Evolutionary conservation across 352 stramenopile genomes (phyloP), one percentile per base, ranked within the genome.

Genomic region (Thalassiosira mediterranea): DNA sequence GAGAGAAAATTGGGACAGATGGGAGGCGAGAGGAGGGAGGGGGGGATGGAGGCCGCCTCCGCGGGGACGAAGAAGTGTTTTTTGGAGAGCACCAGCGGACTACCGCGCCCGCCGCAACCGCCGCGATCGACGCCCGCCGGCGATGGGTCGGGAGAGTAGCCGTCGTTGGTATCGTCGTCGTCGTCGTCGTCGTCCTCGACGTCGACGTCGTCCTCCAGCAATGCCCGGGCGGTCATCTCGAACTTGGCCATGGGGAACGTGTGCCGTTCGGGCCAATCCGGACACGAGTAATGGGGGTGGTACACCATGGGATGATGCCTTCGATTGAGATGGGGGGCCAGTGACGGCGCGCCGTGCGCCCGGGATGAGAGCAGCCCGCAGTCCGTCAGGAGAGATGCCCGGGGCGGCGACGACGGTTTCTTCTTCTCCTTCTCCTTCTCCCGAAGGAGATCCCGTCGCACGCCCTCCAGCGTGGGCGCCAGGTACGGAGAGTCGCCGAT

Each of bases 211-310:
- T 79, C 71, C 42, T 69, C 48, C 23, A 83, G 61, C 4, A 91
- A 60, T 3, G 76, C 75, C 63, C 81, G 44, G 32, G 81, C 81
- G 37, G 87, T 78, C 11, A 84, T 46, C 25, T 67, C 42, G 58
- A 93, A 93, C 69, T 93, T 93, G n/a, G 65, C 72, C 88, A 93
- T 93, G 5, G 88, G 88, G 75, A 93, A 93, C 5, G 86, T 91
- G 64, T 93, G 84, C 7, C 83, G 76, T 7, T 28, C 4, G 17
- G 88, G 88, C 88, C 88, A 93, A 63, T 84, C 74, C 0, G 64
- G 49, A 71, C 75, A 81, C 4, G 84, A 91, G 40, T 93, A 93
- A 15, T 76, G 56, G 57, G 84, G 68, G 52, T 92, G 86, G 73
- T 93, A 90, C 10, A 93, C 88, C 10, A 91, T 78, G 1, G 88